phyloP scores from a whole-genome alignment of 179 eudicot genomes.

The Gypsophila paniculata region DNA sequence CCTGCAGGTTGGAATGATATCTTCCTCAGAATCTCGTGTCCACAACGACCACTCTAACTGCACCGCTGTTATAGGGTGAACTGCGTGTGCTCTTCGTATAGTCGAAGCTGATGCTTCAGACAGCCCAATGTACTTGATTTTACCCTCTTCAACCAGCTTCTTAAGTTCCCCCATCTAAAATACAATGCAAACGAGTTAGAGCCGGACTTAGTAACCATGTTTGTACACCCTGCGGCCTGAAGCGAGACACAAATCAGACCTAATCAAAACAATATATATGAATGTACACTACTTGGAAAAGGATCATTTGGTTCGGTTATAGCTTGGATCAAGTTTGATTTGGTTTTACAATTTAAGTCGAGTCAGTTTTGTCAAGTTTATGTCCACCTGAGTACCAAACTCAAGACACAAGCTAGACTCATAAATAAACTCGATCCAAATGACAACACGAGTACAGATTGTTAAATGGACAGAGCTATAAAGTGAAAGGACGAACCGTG shows the following conservation, averaged over 20 bases:
- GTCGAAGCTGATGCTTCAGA: constrained; percentile 49
- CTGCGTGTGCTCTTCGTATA: constrained; percentile 51
- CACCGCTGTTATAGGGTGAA: constrained; percentile 50
- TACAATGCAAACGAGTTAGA: not conserved
- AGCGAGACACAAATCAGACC: too few species aligned
- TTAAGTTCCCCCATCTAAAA: constrained; percentile 38
- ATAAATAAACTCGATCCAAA: too few species aligned
- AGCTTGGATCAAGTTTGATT: too few species aligned
- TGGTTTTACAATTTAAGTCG: too few species aligned
- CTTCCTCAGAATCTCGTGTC: constrained; percentile 47
- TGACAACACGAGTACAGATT: too few species aligned
- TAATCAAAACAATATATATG: too few species aligned
- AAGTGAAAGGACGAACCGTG: constrained; percentile 27
- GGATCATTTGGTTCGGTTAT: too few species aligned
- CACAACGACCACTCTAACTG: constrained; percentile 57
- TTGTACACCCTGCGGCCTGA: too few species aligned
- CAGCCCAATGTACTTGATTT: constrained; percentile 43
- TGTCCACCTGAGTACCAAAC: not conserved
- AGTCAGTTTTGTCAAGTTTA: not conserved
- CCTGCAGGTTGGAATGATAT: constrained; percentile 56
- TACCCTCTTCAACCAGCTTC: constrained; percentile 49
- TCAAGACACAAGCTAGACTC: not conserved
- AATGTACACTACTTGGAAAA: too few species aligned
- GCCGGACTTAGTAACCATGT: not conserved
- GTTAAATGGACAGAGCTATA: not conserved